Percentiles rank a stretch among this genome's conserved stretches.
These are phyloP conservation scores for Ceratobasidium sp. DNA, from an alignment of 1,284 basidiomycete genomes.

Conservation along the genomic window DNA sequence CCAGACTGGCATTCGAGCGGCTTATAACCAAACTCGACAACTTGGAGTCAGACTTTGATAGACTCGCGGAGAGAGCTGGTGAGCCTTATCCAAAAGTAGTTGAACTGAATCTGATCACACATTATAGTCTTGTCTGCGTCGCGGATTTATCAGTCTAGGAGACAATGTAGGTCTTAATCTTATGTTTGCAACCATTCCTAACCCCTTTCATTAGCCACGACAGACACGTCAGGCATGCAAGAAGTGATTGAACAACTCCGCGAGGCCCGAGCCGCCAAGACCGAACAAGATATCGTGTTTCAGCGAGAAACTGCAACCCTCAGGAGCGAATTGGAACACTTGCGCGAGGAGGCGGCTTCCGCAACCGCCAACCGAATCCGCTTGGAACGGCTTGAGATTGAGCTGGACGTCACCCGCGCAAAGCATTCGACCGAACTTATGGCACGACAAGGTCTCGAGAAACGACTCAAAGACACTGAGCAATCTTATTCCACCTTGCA, in stretches of 20 bases:
- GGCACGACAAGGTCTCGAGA: conserved; percentile 42
- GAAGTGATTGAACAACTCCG: conserved; percentile 75
- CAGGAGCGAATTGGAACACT: conserved; percentile 68
- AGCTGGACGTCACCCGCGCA: conserved; percentile 42
- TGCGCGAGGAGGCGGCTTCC: conserved; percentile 56
- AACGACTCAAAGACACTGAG: conserved; percentile 37
- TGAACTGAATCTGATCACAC: conserved; percentile 7
- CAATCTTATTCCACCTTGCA: conserved; percentile 1
- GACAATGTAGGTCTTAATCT: conserved; percentile 69
- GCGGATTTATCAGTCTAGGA: conserved; percentile 71
- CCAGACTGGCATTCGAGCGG: conserved; percentile 72
- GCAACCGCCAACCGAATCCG: conserved; percentile 24
- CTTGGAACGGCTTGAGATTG: conserved; percentile 45
- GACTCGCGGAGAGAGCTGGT: conserved; percentile 84
- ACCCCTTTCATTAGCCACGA: conserved; percentile 59
- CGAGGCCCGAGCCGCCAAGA: conserved; percentile 66
- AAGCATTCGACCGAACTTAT: conserved; percentile 37
- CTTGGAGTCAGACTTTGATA: conserved; percentile 81
- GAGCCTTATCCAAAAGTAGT: conserved; percentile 54
- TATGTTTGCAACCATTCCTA: conserved; percentile 15
- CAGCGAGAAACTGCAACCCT: conserved; percentile 68
- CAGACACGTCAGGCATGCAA: conserved; percentile 75
- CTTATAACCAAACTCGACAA: conserved; percentile 81
- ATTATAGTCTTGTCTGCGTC: conserved; percentile 77
- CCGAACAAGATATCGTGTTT: conserved; percentile 67